A percentile compares a stretch with the other conserved stretches of the same genome.
Evolutionary conservation across 345 rosid genomes (phyloP).

Genomic region (Eucalyptus sideroxylon): DNA sequence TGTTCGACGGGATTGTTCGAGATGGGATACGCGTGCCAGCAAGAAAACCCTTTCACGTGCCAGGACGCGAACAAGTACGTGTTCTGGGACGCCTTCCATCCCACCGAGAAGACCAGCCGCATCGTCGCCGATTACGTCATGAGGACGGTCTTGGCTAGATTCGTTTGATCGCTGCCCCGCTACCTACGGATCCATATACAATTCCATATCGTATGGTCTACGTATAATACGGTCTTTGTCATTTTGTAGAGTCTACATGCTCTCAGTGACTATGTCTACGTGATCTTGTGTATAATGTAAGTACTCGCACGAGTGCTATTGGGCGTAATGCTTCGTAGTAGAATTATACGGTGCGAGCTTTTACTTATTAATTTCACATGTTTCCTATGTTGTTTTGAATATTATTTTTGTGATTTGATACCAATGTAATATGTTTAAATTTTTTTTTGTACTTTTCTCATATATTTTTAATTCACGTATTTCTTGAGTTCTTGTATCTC

Average conservation of each 20-base stretch:
- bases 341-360: not conserved
- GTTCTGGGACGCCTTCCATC: constrained; percentile 44
- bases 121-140: constrained; percentile 8
- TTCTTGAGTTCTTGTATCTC: not conserved
- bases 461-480: no score
- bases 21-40: constrained; percentile 47
- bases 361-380: not conserved
- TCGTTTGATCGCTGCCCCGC: not conserved
- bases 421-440: no score
- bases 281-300: not conserved
- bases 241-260: not conserved
- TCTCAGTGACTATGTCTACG: not conserved
- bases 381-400: not conserved
- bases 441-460: no score
- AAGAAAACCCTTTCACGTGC: constrained; percentile 20
- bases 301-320: not conserved
- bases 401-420: not conserved
- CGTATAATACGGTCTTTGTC: not conserved
- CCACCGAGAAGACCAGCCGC: constrained; percentile 18
- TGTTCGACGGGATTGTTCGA: constrained; percentile 59
- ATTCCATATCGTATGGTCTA: not conserved
- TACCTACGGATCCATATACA: not conserved
- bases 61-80: constrained; percentile 47
- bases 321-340: not conserved
- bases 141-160: constrained; percentile 1